These are phyloP conservation scores for Backusella westeae DNA, from an alignment of 192 early-diverging fungal species.

Conservation along the genomic window DNA sequence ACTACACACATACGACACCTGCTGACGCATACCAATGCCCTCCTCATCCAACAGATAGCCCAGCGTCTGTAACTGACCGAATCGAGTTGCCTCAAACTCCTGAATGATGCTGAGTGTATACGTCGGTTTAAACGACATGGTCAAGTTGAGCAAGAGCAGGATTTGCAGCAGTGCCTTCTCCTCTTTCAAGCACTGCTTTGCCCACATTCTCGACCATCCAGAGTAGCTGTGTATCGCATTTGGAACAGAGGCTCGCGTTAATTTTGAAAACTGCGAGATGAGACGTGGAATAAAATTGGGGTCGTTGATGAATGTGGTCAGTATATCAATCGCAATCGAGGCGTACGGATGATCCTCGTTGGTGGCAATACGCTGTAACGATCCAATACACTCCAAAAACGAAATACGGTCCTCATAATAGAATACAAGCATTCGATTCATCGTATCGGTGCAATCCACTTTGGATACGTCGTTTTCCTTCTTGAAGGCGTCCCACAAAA, in stretches of 20 bases:
- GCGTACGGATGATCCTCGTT: conserved; percentile 15
- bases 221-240: conserved; percentile 23
- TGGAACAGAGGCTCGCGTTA: conserved; percentile 22
- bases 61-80: conserved; percentile 36
- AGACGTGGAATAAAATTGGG: conserved; percentile 13
- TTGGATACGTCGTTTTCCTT: conserved; percentile 6
- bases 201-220: conserved; percentile 30
- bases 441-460: not conserved
- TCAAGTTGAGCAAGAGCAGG: conserved; percentile 28
- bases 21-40: conserved; percentile 23
- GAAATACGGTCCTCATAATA: conserved; percentile 29
- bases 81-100: conserved; percentile 35
- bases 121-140: not conserved
- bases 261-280: conserved; percentile 15
- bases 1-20: conserved; percentile 29
- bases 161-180: conserved; percentile 40
- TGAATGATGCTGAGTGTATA: conserved; percentile 28
- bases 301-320: conserved; percentile 4
- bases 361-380: conserved; percentile 21
- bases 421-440: not conserved
- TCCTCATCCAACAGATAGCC: conserved; percentile 32
- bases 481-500: conserved; percentile 23
- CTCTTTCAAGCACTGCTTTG: conserved; percentile 40
- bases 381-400: conserved; percentile 24
- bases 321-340: conserved; percentile 5